These are phyloP conservation scores for Chaetomium sp. DNA, from an alignment of 2,329 filamentous ascomycete species.

Conservation along the genomic window DNA sequence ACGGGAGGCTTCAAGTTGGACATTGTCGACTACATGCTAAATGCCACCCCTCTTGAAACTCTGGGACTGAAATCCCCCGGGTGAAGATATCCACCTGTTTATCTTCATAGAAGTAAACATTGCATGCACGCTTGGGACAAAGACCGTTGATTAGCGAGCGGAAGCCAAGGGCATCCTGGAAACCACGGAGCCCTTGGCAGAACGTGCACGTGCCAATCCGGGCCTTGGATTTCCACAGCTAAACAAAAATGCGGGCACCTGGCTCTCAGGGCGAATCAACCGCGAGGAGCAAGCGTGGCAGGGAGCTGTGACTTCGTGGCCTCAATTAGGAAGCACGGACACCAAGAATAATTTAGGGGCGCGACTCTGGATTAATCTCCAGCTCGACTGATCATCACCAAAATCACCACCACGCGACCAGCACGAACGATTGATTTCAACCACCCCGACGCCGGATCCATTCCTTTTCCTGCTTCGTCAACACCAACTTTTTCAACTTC, in stretches of 20 bases:
- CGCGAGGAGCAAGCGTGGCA: not conserved
- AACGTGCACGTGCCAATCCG: not conserved
- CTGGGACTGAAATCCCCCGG: too few relatives aligned
- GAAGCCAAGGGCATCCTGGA: too few relatives aligned
- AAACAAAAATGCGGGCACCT: constrained; percentile 19
- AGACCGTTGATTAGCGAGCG: too few relatives aligned
- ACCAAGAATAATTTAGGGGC: constrained; percentile 28
- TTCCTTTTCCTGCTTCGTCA: constrained; percentile 13
- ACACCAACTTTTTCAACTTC: too few relatives aligned
- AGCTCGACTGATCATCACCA: constrained; percentile 30
- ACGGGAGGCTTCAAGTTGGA: too few relatives aligned
- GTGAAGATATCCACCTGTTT: too few relatives aligned
- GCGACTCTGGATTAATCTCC: constrained; percentile 26
- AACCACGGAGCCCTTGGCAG: not conserved
- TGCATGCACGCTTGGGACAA: too few relatives aligned
- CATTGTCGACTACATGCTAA: too few relatives aligned
- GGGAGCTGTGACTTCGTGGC: constrained; percentile 28
- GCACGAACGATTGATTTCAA: constrained; percentile 25
- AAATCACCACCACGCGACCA: constrained; percentile 25
- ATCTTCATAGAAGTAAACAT: too few relatives aligned
- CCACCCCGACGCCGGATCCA: constrained; percentile 12
- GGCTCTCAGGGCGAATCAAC: not conserved
- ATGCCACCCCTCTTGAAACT: too few relatives aligned
- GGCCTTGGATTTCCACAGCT: not conserved
- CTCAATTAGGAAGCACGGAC: constrained; percentile 34